These are phyloP conservation scores for Pseudomassariella vexata DNA, from an alignment of 2,329 filamentous ascomycete species.

Conservation along the genomic window DNA sequence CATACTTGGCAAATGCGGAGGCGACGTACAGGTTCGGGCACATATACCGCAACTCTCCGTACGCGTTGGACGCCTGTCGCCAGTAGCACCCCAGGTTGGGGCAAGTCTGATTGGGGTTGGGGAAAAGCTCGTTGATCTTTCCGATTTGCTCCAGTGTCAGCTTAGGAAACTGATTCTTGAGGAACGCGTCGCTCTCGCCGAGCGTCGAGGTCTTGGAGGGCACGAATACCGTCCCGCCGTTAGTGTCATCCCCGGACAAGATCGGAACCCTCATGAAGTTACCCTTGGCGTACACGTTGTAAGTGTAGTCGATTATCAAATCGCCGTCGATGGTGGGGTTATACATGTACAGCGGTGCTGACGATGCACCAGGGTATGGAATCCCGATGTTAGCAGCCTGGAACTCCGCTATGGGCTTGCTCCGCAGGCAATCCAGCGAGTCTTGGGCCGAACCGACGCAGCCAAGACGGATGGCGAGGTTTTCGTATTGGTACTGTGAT, in stretches of 20 bases:
- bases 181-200: slow-evolving; percentile 45
- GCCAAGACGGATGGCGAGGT: slow-evolving; percentile 36
- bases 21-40: slow-evolving; percentile 57
- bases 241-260: slow-evolving; percentile 52
- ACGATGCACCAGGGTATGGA: slow-evolving; percentile 27
- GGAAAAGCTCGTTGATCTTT: slow-evolving; percentile 49
- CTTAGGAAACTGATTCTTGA: slow-evolving; percentile 52
- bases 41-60: slow-evolving; percentile 61
- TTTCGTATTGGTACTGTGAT: slow-evolving; percentile 47
- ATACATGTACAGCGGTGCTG: slow-evolving; percentile 45
- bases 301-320: slow-evolving; percentile 44
- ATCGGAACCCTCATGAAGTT: slow-evolving; percentile 48
- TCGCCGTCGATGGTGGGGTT: slow-evolving; percentile 48
- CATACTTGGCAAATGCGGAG: slow-evolving; percentile 25
- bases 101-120: slow-evolving; percentile 41
- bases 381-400: slow-evolving; percentile 36
- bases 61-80: slow-evolving; percentile 50
- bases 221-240: slow-evolving; percentile 61
- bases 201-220: slow-evolving; percentile 41
- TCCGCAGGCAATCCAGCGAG: slow-evolving; percentile 40
- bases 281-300: slow-evolving; percentile 39
- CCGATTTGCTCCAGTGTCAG: slow-evolving; percentile 44
- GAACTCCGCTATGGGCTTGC: slow-evolving; percentile 32
- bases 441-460: slow-evolving; percentile 32
- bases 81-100: slow-evolving; percentile 47